Evolutionary conservation across 2,329 filamentous ascomycete species (phyloP).

Genomic region (Penicillium carneum): DNA sequence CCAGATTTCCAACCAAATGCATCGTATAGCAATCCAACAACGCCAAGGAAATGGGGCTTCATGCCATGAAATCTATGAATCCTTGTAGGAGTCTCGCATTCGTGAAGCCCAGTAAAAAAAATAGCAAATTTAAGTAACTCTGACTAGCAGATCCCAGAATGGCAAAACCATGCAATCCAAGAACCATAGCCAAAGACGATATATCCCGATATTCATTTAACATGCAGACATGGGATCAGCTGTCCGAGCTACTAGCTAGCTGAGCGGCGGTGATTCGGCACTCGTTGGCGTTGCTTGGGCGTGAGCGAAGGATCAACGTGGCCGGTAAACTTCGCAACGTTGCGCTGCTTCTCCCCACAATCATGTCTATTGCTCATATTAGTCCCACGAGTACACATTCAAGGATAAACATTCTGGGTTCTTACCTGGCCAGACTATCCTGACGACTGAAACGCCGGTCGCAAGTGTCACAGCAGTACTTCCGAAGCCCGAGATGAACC

Average conservation of each 20-base stretch:
- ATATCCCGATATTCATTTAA: not conserved
- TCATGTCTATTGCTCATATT: constrained; percentile 3
- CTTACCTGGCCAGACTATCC: constrained; percentile 29
- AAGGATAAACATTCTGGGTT: not conserved
- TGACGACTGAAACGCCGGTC: constrained; percentile 23
- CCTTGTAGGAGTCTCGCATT: not conserved
- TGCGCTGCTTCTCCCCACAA: constrained; percentile 6
- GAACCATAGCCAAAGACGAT: not conserved
- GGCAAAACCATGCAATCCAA: not conserved
- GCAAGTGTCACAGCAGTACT: constrained; percentile 29
- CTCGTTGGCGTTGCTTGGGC: not conserved
- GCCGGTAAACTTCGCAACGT: not conserved
- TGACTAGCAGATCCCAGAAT: constrained; percentile 5
- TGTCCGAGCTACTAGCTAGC: not conserved
- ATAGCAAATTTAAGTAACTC: not conserved
- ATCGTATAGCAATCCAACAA: constrained; percentile 13
- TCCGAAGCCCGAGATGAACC: constrained; percentile 17
- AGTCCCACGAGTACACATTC: constrained; percentile 1
- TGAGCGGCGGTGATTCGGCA: not conserved
- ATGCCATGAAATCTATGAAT: not conserved
- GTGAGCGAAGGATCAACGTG: not conserved
- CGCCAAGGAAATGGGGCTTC: constrained; percentile 6
- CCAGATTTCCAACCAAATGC: constrained; percentile 19
- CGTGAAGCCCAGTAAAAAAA: not conserved
- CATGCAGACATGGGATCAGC: not conserved